These are phyloP conservation scores for Marasmius fiardii DNA, from an alignment of 1,284 basidiomycete species.

Conservation along the genomic window DNA sequence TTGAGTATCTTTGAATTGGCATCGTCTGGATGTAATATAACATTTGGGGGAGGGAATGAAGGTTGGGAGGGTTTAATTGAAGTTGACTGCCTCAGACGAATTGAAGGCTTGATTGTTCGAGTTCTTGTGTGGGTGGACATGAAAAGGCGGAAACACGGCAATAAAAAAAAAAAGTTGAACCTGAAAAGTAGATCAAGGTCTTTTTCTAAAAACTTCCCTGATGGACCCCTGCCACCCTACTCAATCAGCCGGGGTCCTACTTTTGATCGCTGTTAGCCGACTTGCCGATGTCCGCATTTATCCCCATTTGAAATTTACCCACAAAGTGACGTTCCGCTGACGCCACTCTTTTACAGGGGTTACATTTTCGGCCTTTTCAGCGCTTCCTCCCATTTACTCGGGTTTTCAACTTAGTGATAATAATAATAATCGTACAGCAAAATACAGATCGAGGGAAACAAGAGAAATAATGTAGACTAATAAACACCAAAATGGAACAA, in stretches of 20 bases:
- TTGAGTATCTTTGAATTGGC: conserved; percentile 64
- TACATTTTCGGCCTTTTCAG: neutral
- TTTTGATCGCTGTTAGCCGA: neutral
- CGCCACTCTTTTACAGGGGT: neutral
- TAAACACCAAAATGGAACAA: neutral
- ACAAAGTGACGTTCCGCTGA: neutral
- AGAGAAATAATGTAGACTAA: neutral
- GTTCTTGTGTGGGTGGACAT: conserved; percentile 12
- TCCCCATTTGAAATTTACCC: neutral
- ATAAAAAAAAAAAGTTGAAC: neutral
- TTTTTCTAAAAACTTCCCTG: neutral
- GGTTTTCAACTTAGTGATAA: neutral
- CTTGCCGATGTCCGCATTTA: neutral
- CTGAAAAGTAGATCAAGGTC: neutral
- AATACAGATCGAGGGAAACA: neutral
- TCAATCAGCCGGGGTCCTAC: neutral
- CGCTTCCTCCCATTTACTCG: neutral
- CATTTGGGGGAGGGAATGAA: conserved; percentile 55
- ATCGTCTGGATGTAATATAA: conserved; percentile 71
- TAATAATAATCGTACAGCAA: conserved; percentile 4
- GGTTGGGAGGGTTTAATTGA: conserved; percentile 18
- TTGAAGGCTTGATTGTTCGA: conserved; percentile 12
- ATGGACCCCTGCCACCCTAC: neutral
- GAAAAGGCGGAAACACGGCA: conserved; percentile 8
- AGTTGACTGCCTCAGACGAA: conserved; percentile 14